phyloP scores from a whole-genome alignment of 768 basidiomycete genomes.

The Russula sp. region DNA sequence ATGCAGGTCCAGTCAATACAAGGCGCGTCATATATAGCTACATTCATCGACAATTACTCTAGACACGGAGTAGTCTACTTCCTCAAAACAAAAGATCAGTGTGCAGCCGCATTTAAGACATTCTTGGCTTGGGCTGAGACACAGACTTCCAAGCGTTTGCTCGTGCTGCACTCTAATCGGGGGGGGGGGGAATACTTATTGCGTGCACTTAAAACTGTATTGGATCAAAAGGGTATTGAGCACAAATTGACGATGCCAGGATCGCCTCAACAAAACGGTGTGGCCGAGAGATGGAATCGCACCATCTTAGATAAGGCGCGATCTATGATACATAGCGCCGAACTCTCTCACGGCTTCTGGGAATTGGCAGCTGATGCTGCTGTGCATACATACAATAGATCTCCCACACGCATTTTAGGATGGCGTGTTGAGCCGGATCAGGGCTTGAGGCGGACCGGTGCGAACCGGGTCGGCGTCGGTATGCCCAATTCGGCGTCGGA shows the following conservation, averaged over 20 bases:
- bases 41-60: not conserved
- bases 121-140: conserved; percentile 25
- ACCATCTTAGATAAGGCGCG: conserved; percentile 31
- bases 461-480: too few relatives aligned
- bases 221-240: conserved; percentile 32
- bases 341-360: conserved; percentile 36
- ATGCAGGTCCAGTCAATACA: not conserved
- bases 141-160: conserved; percentile 28
- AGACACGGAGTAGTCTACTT: not conserved
- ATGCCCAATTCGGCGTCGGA: too few relatives aligned
- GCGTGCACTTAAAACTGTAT: conserved; percentile 28
- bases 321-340: conserved; percentile 31
- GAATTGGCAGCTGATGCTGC: conserved; percentile 31
- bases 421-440: too few relatives aligned
- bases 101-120: not conserved
- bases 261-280: conserved; percentile 38
- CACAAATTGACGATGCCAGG: conserved; percentile 36
- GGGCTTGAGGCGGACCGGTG: too few relatives aligned
- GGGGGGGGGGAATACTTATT: conserved; percentile 40
- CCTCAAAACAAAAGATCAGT: not conserved
- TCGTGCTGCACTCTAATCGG: conserved; percentile 35
- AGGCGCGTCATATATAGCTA: not conserved
- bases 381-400: too few relatives aligned
- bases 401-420: too few relatives aligned
- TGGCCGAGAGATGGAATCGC: conserved; percentile 36